A percentile compares a stretch with the other conserved stretches of the same genome.
phyloP scores from a whole-genome alignment of 441 rosid genomes.

The Capsella rubella region DNA sequence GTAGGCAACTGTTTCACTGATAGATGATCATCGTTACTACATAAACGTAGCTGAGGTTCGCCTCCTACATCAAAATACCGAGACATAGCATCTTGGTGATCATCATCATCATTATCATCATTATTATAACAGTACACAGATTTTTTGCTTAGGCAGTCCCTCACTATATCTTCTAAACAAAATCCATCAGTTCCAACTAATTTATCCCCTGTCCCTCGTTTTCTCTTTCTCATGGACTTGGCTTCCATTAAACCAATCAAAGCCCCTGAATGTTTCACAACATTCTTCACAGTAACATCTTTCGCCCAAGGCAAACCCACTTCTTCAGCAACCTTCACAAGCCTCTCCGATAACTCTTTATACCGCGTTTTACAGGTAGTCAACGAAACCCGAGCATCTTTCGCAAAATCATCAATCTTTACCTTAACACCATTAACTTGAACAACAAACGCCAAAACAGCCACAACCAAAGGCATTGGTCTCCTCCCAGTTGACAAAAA shows the following conservation, averaged over 20 bases:
- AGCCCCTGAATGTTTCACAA: conserved; percentile 63
- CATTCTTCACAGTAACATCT: conserved; percentile 74
- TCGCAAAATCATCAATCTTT: conserved; percentile 61
- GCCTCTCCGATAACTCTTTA: conserved; percentile 67
- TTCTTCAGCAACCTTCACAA: conserved; percentile 72
- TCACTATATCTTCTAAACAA: conserved; percentile 58
- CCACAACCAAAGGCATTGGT: conserved; percentile 76
- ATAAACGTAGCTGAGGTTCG: conserved; percentile 26
- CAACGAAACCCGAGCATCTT: conserved; percentile 50
- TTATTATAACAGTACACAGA: conserved; percentile 43
- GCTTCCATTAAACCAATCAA: conserved; percentile 81
- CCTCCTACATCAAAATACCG: conserved; percentile 49
- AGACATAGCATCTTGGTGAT: conserved; percentile 38
- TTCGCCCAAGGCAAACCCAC: conserved; percentile 83
- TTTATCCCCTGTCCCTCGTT: conserved; percentile 19
- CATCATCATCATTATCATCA: conserved; percentile 2
- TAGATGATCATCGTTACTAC: conserved; percentile 45
- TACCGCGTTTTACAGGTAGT: conserved; percentile 60
- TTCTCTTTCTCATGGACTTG: conserved; percentile 61
- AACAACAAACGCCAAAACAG: conserved; percentile 70
- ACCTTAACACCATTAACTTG: conserved; percentile 65
- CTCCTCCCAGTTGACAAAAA: conserved; percentile 76
- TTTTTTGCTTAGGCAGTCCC: conserved; percentile 62
- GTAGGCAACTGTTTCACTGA: too few species aligned
- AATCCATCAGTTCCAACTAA: conserved; percentile 34